Conservation (phyloP, 2,329 filamentous ascomycete species). For the Capronia coronata region DNA sequence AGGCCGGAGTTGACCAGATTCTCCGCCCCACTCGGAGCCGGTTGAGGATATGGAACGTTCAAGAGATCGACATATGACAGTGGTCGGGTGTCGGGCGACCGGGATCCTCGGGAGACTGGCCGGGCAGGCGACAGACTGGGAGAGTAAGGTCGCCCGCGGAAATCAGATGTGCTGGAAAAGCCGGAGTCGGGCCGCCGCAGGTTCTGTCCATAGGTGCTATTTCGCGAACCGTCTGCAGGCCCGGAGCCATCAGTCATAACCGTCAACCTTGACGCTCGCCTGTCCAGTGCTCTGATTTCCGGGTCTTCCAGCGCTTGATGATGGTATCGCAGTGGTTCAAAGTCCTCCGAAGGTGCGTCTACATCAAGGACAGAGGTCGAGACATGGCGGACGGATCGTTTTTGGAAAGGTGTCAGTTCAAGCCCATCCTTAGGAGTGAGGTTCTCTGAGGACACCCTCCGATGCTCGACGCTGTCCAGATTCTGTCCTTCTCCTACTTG, state of each 20-base stretch:
- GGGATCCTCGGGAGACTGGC: slow-evolving; percentile 45
- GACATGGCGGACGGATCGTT: slow-evolving; percentile 28
- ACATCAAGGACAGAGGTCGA: slow-evolving; percentile 19
- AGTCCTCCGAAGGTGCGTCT: slow-evolving; percentile 33
- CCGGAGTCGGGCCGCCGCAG: slow-evolving; percentile 66
- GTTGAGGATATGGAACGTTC: slow-evolving; percentile 71
- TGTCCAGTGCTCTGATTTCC: slow-evolving; percentile 18
- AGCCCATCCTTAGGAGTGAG: slow-evolving; percentile 8
- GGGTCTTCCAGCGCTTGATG: slow-evolving; percentile 43
- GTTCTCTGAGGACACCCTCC: slow-evolving; percentile 21
- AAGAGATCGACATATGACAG: slow-evolving; percentile 57
- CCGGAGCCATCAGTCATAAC: slow-evolving; percentile 32
- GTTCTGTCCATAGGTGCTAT: slow-evolving; percentile 49
- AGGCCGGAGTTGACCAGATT: slow-evolving; percentile 75
- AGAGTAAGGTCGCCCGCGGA: slow-evolving; percentile 56
- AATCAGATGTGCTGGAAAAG: slow-evolving; percentile 68
- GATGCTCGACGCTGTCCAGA: slow-evolving; percentile 11
- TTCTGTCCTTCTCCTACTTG: slow-evolving; percentile 11
- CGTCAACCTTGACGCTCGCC: slow-evolving; percentile 29
- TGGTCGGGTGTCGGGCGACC: slow-evolving; percentile 54
- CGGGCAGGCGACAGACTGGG: slow-evolving; percentile 47
- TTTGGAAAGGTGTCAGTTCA: slow-evolving; percentile 19
- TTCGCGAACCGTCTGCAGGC: slow-evolving; percentile 46
- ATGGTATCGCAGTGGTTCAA: slow-evolving; percentile 47
- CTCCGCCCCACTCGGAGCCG: slow-evolving; percentile 53